Conservation (phyloP, 2,329 filamentous ascomycete species). For the Pseudogymnoascus sp. region DNA sequence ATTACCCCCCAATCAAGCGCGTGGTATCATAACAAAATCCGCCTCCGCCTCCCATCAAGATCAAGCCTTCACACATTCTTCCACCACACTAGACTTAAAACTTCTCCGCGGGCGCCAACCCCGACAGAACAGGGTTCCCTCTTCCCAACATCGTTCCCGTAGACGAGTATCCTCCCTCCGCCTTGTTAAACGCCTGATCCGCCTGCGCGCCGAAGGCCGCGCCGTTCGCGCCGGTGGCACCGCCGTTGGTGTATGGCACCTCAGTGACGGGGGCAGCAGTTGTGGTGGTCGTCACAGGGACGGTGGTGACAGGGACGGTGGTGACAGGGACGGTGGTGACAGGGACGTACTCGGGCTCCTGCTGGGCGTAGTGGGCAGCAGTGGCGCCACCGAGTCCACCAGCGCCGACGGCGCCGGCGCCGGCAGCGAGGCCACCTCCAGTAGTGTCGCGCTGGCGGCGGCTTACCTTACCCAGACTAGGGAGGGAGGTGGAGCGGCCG, state of each 20-base stretch:
- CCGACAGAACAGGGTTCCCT: not conserved
- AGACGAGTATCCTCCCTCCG: not conserved
- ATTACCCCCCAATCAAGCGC: not conserved
- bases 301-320: not conserved
- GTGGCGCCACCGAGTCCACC: not conserved
- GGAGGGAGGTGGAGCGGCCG: slow-evolving; percentile 63
- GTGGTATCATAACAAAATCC: not conserved
- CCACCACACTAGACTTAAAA: not conserved
- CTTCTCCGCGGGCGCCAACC: not conserved
- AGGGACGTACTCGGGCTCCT: not conserved
- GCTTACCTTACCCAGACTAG: slow-evolving; percentile 43
- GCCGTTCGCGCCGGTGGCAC: not conserved
- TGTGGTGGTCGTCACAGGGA: not conserved
- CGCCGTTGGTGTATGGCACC: not conserved
- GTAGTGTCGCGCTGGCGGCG: slow-evolving; percentile 41
- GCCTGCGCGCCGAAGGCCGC: not conserved
- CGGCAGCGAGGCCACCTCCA: not conserved
- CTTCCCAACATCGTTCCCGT: not conserved
- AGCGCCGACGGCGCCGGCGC: not conserved
- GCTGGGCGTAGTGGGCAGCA: not conserved
- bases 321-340: not conserved
- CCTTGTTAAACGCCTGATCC: not conserved
- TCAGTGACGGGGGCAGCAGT: not conserved
- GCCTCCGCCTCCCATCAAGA: no score
- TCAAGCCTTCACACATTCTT: not conserved